Evolutionary conservation across 345 rosid species (phyloP).

Genomic region (Ceriops decandra): DNA sequence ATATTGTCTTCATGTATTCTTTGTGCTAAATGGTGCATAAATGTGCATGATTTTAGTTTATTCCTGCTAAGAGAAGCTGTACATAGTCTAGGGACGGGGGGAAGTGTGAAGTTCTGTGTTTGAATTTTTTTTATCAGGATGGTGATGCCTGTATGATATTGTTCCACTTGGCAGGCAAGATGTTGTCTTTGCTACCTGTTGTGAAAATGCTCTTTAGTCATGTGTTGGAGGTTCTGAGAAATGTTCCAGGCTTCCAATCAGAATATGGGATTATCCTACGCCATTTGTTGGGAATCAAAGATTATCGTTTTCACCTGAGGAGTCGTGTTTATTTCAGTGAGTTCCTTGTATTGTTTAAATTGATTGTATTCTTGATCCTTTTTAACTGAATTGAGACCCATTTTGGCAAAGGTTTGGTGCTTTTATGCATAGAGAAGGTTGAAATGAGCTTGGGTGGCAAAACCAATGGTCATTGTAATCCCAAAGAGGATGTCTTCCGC

Average conservation of each 20-base stretch:
- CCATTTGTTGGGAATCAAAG: conserved; percentile 59
- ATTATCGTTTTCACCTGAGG: conserved; percentile 77
- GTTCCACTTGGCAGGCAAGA: conserved; percentile 44
- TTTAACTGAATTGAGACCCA: conserved; percentile 14
- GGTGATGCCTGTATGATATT: not conserved
- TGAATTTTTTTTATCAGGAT: conserved; percentile 14
- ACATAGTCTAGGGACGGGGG: not conserved
- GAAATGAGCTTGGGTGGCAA: conserved; percentile 47
- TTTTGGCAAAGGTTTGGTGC: conserved; percentile 54
- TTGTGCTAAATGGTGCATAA: not conserved
- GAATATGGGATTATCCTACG: conserved; percentile 82
- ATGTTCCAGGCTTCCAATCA: conserved; percentile 70
- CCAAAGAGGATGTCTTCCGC: conserved; percentile 77
- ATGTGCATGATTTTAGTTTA: not conserved
- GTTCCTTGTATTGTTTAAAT: conserved; percentile 24
- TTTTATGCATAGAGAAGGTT: conserved; percentile 69
- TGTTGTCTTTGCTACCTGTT: conserved; percentile 58
- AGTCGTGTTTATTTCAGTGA: conserved; percentile 60
- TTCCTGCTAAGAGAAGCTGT: not conserved
- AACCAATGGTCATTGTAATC: conserved; percentile 43
- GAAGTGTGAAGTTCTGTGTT: not conserved
- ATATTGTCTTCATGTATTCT: conserved; percentile 1
- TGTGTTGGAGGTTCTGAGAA: conserved; percentile 63
- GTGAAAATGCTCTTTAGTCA: conserved; percentile 66
- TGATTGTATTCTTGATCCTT: not conserved